phyloP scores from a whole-genome alignment of 2,329 filamentous ascomycete genomes.

The Tolypocladium cylindrosporum region DNA sequence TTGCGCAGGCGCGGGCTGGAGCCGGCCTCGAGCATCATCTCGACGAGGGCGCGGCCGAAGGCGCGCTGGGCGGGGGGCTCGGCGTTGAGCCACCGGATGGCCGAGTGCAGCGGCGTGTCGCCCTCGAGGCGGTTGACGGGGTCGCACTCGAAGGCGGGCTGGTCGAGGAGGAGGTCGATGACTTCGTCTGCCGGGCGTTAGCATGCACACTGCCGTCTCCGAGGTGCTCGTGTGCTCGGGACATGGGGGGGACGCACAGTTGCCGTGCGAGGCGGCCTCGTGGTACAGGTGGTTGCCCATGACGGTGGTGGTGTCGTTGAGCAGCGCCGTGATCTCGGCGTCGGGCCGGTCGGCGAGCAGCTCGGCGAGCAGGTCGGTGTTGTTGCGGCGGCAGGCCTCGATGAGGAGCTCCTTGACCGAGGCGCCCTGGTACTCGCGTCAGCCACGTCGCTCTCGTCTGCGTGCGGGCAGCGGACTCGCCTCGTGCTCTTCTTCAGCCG shows the following conservation, averaged over 20 bases:
- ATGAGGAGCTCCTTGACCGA: slow-evolving; percentile 76
- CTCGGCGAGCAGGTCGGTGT: slow-evolving; percentile 72
- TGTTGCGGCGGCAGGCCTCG: slow-evolving; percentile 89
- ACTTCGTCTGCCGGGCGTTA: slow-evolving; percentile 52
- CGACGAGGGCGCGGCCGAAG: slow-evolving; percentile 56
- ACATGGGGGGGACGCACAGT: slow-evolving; percentile 54
- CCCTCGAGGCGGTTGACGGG: slow-evolving; percentile 59
- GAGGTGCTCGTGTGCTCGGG: not conserved
- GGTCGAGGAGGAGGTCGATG: slow-evolving; percentile 73
- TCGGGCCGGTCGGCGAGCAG: slow-evolving; percentile 54
- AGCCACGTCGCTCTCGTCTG: not conserved
- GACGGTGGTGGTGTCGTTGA: slow-evolving; percentile 79
- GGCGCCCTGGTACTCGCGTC: slow-evolving; percentile 53
- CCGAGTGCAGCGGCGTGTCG: slow-evolving; percentile 73
- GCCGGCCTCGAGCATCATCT: slow-evolving; percentile 77
- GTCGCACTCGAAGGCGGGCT: slow-evolving; percentile 78
- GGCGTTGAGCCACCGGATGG: slow-evolving; percentile 65
- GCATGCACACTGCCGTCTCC: not conserved
- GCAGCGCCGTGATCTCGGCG: slow-evolving; percentile 59
- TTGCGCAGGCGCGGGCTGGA: slow-evolving; percentile 50
- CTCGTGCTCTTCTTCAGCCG: slow-evolving; percentile 12
- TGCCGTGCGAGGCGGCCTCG: slow-evolving; percentile 75
- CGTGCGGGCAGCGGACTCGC: not conserved
- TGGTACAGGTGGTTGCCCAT: slow-evolving; percentile 86
- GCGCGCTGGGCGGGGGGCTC: slow-evolving; percentile 53